These are phyloP conservation scores for Stereocaulon alpinum DNA, from an alignment of 495 filamentous ascomycete species.

Conservation along the genomic window DNA sequence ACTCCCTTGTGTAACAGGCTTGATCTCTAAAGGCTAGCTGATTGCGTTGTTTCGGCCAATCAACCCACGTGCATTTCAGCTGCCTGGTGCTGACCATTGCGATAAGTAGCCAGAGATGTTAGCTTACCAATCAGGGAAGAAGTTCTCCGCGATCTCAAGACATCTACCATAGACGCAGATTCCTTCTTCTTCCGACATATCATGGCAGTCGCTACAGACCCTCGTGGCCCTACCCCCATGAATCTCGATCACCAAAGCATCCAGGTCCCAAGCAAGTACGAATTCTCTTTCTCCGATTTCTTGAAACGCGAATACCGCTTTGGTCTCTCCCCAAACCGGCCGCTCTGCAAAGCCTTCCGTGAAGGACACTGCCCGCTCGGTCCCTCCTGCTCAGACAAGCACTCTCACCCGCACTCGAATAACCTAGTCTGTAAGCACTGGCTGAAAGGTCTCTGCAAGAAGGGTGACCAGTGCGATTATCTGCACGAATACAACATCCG, in stretches of 20 bases:
- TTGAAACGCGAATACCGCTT: conserved; percentile 66
- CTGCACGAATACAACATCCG: conserved; percentile 97
- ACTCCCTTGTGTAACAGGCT: no score
- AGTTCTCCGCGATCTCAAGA: no score
- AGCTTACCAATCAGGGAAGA: no score
- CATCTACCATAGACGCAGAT: no score
- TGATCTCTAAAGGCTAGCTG: no score
- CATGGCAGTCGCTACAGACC: conserved; percentile 4
- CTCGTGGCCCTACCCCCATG: background rate
- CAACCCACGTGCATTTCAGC: no score
- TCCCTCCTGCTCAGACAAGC: conserved; percentile 58
- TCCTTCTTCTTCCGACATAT: background rate
- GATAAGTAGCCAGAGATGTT: no score
- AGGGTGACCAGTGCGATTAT: conserved; percentile 98
- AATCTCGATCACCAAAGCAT: background rate
- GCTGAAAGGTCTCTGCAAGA: conserved; percentile 94
- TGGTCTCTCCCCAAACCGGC: conserved; percentile 61
- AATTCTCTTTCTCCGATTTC: conserved; percentile 67
- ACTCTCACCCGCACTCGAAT: conserved; percentile 41
- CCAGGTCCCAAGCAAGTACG: conserved; percentile 38
- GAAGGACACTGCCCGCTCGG: conserved; percentile 73
- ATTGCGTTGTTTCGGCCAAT: no score
- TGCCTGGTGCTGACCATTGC: no score
- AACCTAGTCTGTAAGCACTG: conserved; percentile 96
- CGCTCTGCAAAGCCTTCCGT: conserved; percentile 70